Percentiles rank a stretch among this genome's conserved stretches.
Conservation (phyloP, 2,329 filamentous ascomycete species). For the Hortaea sp. region DNA sequence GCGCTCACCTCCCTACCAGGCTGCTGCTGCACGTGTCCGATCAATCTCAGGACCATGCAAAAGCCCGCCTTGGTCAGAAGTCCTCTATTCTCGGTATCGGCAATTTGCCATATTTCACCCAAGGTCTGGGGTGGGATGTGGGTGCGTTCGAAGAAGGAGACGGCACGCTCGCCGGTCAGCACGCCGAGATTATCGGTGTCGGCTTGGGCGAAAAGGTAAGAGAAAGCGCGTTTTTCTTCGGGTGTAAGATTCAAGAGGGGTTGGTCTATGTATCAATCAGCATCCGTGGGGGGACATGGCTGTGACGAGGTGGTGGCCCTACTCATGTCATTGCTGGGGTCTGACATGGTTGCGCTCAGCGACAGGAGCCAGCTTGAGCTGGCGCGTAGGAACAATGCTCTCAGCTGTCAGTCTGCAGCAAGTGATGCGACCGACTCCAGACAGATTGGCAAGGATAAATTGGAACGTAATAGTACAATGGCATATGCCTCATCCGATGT, state of each 20-base stretch:
- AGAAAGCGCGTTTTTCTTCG: constrained; percentile 90
- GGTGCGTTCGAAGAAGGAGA: constrained; percentile 97
- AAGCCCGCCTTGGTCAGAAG: constrained; percentile 89
- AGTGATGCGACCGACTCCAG: too few species aligned
- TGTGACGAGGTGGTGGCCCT: background rate
- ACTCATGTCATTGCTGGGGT: constrained; percentile 10
- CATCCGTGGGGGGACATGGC: background rate
- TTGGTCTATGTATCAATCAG: constrained; percentile 18
- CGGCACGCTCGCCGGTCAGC: constrained; percentile 89
- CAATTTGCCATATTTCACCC: constrained; percentile 99
- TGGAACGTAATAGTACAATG: too few species aligned
- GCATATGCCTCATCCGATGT: too few species aligned
- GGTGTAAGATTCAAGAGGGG: constrained; percentile 58
- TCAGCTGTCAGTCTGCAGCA: background rate
- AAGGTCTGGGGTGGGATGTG: constrained; percentile 74
- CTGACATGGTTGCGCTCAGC: constrained; percentile 5
- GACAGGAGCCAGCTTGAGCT: background rate
- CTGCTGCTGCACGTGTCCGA: constrained; percentile 80
- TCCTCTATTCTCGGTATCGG: constrained; percentile 90
- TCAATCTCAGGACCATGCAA: constrained; percentile 82
- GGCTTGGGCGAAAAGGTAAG: constrained; percentile 84
- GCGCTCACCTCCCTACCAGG: constrained; percentile 60
- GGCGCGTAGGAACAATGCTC: background rate
- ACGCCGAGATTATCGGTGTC: constrained; percentile 87
- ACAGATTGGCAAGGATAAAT: too few species aligned